These are phyloP conservation scores for Plenodomus tracheiphilus DNA, from an alignment of 2,329 filamentous ascomycete genomes.

Conservation along the genomic window DNA sequence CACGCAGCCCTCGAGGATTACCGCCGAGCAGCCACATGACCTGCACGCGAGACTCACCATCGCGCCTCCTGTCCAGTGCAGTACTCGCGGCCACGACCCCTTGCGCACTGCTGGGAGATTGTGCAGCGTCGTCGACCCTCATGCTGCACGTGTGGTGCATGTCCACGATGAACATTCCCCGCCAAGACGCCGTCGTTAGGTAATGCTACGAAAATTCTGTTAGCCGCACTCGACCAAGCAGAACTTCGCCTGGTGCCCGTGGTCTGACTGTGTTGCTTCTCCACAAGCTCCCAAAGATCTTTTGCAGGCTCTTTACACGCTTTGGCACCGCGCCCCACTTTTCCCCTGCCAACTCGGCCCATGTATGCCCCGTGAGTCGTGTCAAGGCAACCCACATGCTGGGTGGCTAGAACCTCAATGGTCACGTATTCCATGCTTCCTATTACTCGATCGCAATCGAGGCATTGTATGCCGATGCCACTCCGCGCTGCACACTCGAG, in stretches of 20 bases:
- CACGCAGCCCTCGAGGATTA: slow-evolving; percentile 2
- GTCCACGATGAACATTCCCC: slow-evolving; percentile 17
- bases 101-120: slow-evolving; percentile 24
- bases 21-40: background rate
- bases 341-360: slow-evolving; percentile 11
- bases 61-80: background rate
- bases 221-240: slow-evolving; percentile 20
- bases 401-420: slow-evolving; percentile 32
- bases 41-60: background rate
- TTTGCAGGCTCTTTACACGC: slow-evolving; percentile 27
- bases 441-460: slow-evolving; percentile 28
- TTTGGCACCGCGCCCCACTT: slow-evolving; percentile 21
- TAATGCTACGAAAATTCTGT: slow-evolving; percentile 36
- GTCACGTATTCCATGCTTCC: slow-evolving; percentile 5
- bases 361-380: slow-evolving; percentile 14
- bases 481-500: slow-evolving; percentile 7
- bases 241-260: slow-evolving; percentile 16
- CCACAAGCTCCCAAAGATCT: slow-evolving; percentile 26
- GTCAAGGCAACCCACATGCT: slow-evolving; percentile 32
- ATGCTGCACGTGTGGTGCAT: slow-evolving; percentile 12
- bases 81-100: too few species aligned
- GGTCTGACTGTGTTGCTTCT: slow-evolving; percentile 24
- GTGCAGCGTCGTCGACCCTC: slow-evolving; percentile 19
- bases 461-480: slow-evolving; percentile 5
- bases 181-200: slow-evolving; percentile 36